A percentile compares a stretch with the other conserved stretches of the same genome.
Evolutionary conservation across 164 flowering plant species (phyloP).

Genomic region (Malania oleifera): DNA sequence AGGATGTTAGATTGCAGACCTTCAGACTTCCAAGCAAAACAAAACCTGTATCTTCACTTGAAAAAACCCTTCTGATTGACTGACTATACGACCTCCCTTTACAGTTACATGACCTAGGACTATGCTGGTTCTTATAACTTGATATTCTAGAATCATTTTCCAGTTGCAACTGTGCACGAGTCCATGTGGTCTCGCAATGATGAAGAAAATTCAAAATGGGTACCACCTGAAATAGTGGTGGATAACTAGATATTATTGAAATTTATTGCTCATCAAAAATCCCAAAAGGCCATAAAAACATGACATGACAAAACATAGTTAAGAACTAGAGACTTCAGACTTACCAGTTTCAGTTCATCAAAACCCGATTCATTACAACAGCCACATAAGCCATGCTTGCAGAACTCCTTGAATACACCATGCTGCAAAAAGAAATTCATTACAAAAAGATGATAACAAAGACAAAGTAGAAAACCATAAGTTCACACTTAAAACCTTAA

Average conservation of each 20-base stretch:
- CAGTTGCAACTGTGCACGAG: constrained; percentile 12
- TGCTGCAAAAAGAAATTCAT: constrained; percentile 41
- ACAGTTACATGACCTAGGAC: constrained; percentile 21
- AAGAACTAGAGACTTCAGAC: constrained; percentile 14
- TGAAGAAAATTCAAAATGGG: constrained; percentile 55
- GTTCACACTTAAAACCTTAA: constrained; percentile 4
- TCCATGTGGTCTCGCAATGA: constrained; percentile 44
- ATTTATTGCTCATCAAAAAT: not conserved
- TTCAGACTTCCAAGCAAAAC: constrained; percentile 63
- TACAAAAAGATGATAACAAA: not conserved
- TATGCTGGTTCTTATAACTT: constrained; percentile 8
- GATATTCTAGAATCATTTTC: constrained; percentile 11
- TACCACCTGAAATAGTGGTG: constrained; percentile 42
- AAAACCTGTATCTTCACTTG: constrained; percentile 53
- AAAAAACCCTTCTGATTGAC: constrained; percentile 37
- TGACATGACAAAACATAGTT: not conserved
- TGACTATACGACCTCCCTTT: constrained; percentile 27
- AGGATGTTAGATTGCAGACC: constrained; percentile 33
- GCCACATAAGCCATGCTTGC: constrained; percentile 46
- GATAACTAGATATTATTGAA: constrained; percentile 1
- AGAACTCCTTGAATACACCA: constrained; percentile 54
- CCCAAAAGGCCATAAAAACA: not conserved
- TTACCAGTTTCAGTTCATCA: constrained; percentile 52
- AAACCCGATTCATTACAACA: constrained; percentile 28
- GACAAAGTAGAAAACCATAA: not conserved